Evolutionary conservation across 192 early-diverging fungal species (phyloP).

Genomic region (Endogone sp.): DNA sequence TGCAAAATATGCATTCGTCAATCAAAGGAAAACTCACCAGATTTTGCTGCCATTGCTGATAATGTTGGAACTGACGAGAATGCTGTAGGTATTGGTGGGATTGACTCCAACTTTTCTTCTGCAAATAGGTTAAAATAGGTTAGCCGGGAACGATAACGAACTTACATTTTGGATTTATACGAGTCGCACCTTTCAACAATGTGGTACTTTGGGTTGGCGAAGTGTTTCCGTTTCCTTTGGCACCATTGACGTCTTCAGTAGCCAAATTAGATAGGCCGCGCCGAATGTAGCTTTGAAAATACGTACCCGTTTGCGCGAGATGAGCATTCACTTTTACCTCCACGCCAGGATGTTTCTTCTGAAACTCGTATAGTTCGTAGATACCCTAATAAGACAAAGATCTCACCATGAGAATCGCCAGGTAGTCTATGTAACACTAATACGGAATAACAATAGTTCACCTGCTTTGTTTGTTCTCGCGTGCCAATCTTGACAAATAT

Average conservation of each 20-base stretch:
- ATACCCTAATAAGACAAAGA: slow-evolving; percentile 50
- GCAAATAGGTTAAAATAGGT: neutral
- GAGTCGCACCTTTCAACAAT: neutral
- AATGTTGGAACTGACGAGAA: too few species aligned
- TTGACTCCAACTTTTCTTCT: neutral
- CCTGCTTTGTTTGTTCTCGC: slow-evolving; percentile 63
- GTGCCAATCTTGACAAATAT: slow-evolving; percentile 73
- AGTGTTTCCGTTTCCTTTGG: slow-evolving; percentile 10
- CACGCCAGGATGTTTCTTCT: slow-evolving; percentile 64
- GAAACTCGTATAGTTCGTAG: slow-evolving; percentile 70
- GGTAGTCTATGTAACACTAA: neutral
- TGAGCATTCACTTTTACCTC: slow-evolving; percentile 58
- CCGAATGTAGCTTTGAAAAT: slow-evolving; percentile 74
- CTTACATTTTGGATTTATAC: neutral
- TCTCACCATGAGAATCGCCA: neutral
- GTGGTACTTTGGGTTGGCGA: slow-evolving; percentile 2
- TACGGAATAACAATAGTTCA: slow-evolving; percentile 3
- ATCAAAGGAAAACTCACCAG: too few species aligned
- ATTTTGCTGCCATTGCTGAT: slow-evolving; percentile 11
- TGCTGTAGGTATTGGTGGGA: too few species aligned
- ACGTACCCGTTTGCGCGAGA: slow-evolving; percentile 57
- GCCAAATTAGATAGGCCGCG: slow-evolving; percentile 59
- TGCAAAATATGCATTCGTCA: too few species aligned
- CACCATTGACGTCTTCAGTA: slow-evolving; percentile 42
- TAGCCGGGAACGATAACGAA: neutral